Base-by-base conservation (phyloP, 1,284 basidiomycete genomes). In the Mycena sp. region DNA sequence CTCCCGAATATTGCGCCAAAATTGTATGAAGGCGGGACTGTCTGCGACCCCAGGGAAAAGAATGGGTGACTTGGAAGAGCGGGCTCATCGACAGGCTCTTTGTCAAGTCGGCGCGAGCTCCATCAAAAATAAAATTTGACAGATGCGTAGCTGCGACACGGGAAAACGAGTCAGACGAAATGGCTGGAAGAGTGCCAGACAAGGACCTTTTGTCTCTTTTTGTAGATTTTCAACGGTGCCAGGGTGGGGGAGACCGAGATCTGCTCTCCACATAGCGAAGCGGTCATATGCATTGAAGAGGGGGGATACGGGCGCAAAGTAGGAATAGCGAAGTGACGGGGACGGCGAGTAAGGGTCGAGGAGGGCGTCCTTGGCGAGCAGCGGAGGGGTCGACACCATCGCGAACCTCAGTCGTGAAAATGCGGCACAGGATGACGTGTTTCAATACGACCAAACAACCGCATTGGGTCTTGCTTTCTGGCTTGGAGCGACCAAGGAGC, bases 61-160 rank as follows among this genome's bases (percentile, higher is more conserved):
- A 94, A 78, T 99, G 98, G 63, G 96, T 96, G 73, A 99, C 93
- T 83, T 99, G 96, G 88, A 99, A 99, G 59, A 94, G 90, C 30
- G 98, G 98, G 79, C 90, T 95, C 77, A 93, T 87, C 59, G 95
- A 98, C 70, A 99, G 84, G 69, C 88, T 92, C 83, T 99, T 99
- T 64, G 95, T 93, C 71, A 99, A 84, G 82, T 99, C 98, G 52
- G 98, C 98, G 71, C 96, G 87, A 43, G 87, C 97, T 68, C 98
- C 98, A 83, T 99, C 98, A 78, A 99, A 99, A 76, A 96, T 89
- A 80, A 92, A 97, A 84, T 98, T 98, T 65, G 90, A 92, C 65
- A 98, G 81, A 76, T 95, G 95, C 19, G 95, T 97, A 66, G 88
- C 95, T 97, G 74, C n/a, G 51, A 48, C 7, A 54, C 40, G 54